Percentiles rank a stretch among this genome's conserved stretches.
These are phyloP conservation scores for Botrytis elliptica DNA, from an alignment of 2,329 filamentous ascomycete species.

Conservation along the genomic window DNA sequence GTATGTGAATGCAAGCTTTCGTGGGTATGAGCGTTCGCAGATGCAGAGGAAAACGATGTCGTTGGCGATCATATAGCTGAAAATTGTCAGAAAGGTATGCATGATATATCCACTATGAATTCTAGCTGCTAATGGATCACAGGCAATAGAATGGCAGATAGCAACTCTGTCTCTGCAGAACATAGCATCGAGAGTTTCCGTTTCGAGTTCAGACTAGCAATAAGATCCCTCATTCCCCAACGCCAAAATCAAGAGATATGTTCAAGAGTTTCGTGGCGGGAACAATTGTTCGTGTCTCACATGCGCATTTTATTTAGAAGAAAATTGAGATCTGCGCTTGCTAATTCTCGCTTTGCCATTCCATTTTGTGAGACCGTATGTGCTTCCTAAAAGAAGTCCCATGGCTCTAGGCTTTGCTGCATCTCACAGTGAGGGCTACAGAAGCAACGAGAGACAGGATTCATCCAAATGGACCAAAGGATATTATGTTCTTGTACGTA, in stretches of 20 bases:
- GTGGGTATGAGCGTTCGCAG: slow-evolving; percentile 89
- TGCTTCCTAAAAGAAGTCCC: neutral
- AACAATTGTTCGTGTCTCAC: neutral
- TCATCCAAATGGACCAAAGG: neutral
- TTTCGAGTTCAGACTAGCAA: neutral
- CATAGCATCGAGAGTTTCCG: neutral
- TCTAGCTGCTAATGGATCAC: neutral
- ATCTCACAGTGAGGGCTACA: neutral
- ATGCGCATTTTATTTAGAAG: neutral
- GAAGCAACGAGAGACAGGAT: neutral
- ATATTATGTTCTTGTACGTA: slow-evolving; percentile 47
- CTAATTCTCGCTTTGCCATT: neutral
- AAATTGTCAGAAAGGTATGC: slow-evolving; percentile 10
- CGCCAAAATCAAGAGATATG: neutral
- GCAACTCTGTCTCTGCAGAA: neutral
- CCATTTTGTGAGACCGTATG: neutral
- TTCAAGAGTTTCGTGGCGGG: neutral
- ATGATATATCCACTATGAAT: neutral
- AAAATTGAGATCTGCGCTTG: neutral
- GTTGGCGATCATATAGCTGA: slow-evolving; percentile 78
- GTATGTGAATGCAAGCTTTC: slow-evolving; percentile 98
- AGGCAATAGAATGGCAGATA: neutral
- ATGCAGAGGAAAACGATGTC: slow-evolving; percentile 91
- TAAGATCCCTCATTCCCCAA: neutral
- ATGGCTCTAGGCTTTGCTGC: neutral